Base-by-base conservation (phyloP, 1,139 yeast genomes). In the Meyerozyma sp. region DNA sequence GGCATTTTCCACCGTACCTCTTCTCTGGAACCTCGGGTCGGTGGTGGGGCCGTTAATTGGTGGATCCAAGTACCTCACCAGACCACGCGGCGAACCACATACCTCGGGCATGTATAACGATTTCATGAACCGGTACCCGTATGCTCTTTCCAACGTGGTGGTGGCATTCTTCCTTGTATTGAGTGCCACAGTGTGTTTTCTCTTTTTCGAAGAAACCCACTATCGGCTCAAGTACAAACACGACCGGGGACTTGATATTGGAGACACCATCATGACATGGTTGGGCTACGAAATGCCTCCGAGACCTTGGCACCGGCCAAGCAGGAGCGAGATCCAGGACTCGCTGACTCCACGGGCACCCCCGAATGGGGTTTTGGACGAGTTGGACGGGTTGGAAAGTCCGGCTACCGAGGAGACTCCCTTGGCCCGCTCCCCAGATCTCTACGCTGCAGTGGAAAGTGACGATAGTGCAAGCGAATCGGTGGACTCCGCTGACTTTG, bases 171-270 rank as follows among this genome's bases (percentile, higher is more conserved):
- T 76, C 41, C 61, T 81, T 28, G 55, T 63, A 57, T 40, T 64
- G 35, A 73, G 81, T 23, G 50, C 70, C 14, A 21, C 67, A 2
- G 49, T 68, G 32, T 80, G 74, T 3, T 62, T 77, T 42, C 66
- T 82, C 40, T 81, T 81, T 52, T 59, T 82, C 32, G 84, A 82
- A 54, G 89, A 82, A 57, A 79, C 86, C 4, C 82, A 79, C 54
- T 73, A 67, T 18, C 58, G 61, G 32, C 61, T 60, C 43, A 70
- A 66, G 51, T 52, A 66, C 45, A 61, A 66, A 44, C 63, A 67
- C 45, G 87, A 81, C 55, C 51, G 58, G 36, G 84, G 85, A 1
- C 56, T 81, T 9, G 80, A 71, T 28, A 38, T 77, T 13, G 86
- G 86, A 11, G 82, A 79, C 51, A 53, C 55, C 43, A 51, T 80